Percentiles rank a stretch among this genome's conserved stretches.
These are phyloP conservation scores for Scheffersomyces stambukii DNA, from an alignment of 1,139 yeast genomes.

Conservation along the genomic window DNA sequence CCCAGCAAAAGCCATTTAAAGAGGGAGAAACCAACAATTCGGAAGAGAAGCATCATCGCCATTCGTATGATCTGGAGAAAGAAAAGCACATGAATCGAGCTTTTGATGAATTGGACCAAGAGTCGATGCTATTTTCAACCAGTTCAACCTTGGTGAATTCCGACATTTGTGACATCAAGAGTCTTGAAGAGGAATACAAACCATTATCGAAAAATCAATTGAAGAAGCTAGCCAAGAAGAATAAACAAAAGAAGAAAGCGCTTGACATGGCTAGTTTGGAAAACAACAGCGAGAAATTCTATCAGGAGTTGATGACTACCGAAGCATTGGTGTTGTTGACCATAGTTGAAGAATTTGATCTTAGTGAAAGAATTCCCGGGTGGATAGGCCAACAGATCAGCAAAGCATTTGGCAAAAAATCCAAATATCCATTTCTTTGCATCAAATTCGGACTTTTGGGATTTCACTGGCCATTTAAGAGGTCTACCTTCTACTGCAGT, in stretches of 20 bases:
- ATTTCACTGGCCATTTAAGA: conserved; percentile 46
- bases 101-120: conserved; percentile 32
- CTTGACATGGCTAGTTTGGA: conserved; percentile 13
- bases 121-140: conserved; percentile 20
- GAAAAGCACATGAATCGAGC: conserved; percentile 19
- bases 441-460: conserved; percentile 38
- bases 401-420: conserved; percentile 25
- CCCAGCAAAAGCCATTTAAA: neutral
- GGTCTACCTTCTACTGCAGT: conserved; percentile 35
- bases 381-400: conserved; percentile 20
- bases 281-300: conserved; percentile 19
- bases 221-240: conserved; percentile 28
- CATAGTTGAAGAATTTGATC: conserved; percentile 31
- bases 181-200: conserved; percentile 13
- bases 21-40: neutral
- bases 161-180: conserved; percentile 8
- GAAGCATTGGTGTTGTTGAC: conserved; percentile 40
- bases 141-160: conserved; percentile 5
- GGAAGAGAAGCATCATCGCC: neutral
- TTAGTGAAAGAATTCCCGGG: conserved; percentile 30
- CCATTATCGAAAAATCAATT: conserved; percentile 33
- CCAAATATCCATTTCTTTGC: conserved; percentile 26
- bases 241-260: conserved; percentile 11
- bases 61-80: too few species aligned
- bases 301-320: conserved; percentile 30